phyloP scores from a whole-genome alignment of 148 eudicot genomes.

The Vaccinium darrowii region DNA sequence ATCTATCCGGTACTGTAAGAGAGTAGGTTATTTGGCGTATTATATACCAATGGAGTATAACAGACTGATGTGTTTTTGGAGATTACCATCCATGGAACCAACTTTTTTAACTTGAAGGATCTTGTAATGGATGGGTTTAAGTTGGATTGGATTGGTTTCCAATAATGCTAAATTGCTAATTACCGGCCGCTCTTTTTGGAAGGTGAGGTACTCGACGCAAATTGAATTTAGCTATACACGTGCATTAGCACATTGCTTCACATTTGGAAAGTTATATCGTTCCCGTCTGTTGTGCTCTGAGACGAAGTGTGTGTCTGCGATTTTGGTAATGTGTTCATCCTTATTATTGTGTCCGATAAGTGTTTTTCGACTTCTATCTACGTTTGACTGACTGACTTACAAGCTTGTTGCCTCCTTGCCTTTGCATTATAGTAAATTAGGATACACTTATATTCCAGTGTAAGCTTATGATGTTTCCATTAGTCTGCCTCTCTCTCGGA shows the following conservation, averaged over 20 bases:
- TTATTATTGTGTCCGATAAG: background rate
- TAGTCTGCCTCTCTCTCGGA: background rate
- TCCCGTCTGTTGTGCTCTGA: too few relatives aligned
- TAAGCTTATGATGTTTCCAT: background rate
- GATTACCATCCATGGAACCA: background rate
- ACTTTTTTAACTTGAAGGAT: background rate
- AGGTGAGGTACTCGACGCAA: too few relatives aligned
- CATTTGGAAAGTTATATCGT: background rate
- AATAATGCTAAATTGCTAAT: background rate
- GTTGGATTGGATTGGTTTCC: background rate
- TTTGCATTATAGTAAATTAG: constrained; percentile 2
- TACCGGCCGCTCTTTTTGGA: background rate
- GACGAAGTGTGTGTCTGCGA: background rate
- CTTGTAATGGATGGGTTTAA: background rate
- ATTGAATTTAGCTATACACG: too few relatives aligned
- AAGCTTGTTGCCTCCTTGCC: background rate
- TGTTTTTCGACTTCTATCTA: background rate
- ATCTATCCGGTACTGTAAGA: background rate
- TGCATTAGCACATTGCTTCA: background rate
- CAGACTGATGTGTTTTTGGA: background rate
- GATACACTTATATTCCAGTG: background rate
- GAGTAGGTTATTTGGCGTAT: background rate
- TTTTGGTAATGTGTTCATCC: background rate
- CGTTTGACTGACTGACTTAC: background rate
- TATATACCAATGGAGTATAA: too few relatives aligned